Evolutionary conservation across 108 stramenopile species (phyloP).

Genomic region (Nannochloropsis granulata): DNA sequence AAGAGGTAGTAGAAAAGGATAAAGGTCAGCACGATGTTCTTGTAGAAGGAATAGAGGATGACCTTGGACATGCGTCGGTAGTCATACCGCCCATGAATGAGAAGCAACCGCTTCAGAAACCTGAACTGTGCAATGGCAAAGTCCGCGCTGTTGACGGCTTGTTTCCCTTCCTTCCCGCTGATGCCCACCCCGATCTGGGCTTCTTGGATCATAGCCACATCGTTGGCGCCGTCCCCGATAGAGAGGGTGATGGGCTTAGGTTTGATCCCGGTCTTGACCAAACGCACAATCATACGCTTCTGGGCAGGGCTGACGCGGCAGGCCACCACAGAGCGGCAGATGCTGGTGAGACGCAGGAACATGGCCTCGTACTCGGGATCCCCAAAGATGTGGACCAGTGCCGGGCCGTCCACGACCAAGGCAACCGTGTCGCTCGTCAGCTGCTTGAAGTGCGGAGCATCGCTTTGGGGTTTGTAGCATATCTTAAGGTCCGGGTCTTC

Average conservation of each 20-base stretch:
- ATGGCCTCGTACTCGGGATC: slow-evolving; percentile 19
- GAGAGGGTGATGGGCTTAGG: slow-evolving; percentile 37
- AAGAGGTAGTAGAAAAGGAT: slow-evolving; percentile 49
- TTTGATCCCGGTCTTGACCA: slow-evolving; percentile 26
- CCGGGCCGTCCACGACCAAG: slow-evolving; percentile 28
- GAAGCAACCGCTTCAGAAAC: slow-evolving; percentile 56
- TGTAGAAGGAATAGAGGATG: slow-evolving; percentile 92
- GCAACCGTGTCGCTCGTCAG: slow-evolving; percentile 20
- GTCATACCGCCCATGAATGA: slow-evolving; percentile 80
- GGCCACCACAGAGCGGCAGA: slow-evolving; percentile 37
- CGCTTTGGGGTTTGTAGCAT: neutral
- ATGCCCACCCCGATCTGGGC: slow-evolving; percentile 44
- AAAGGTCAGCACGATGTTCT: slow-evolving; percentile 77
- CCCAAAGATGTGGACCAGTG: slow-evolving; percentile 10
- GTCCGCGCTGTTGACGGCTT: slow-evolving; percentile 44
- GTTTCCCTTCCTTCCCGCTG: slow-evolving; percentile 27
- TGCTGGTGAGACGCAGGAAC: neutral
- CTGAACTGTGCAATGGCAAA: slow-evolving; percentile 44
- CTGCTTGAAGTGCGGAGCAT: neutral
- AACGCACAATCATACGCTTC: slow-evolving; percentile 41
- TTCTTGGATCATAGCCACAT: slow-evolving; percentile 46
- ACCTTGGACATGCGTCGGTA: neutral
- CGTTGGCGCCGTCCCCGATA: slow-evolving; percentile 49
- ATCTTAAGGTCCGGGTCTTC: neutral
- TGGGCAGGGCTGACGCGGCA: slow-evolving; percentile 43